A percentile compares a stretch with the other conserved stretches of the same genome.
Evolutionary conservation across 306 rosid genomes (phyloP).

Genomic region (Corylus avellana): DNA sequence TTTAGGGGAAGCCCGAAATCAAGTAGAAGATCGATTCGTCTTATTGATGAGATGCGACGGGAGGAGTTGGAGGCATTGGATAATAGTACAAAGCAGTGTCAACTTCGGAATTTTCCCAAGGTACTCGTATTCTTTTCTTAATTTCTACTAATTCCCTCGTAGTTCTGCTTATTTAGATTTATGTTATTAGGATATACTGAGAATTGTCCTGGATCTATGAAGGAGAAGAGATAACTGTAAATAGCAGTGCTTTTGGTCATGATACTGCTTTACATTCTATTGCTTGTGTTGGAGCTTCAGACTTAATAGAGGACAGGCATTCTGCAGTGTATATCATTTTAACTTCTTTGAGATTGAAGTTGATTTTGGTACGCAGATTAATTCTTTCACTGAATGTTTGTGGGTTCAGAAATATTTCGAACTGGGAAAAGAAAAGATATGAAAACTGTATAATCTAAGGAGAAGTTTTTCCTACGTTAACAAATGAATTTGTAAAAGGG

Average conservation of each 20-base stretch:
- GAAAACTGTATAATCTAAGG: no score
- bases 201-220: no score
- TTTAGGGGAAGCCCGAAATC: slow-evolving; percentile 84
- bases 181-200: no score
- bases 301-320: not conserved
- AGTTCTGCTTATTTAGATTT: not conserved
- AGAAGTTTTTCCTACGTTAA: no score
- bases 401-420: no score
- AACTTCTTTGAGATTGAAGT: not conserved
- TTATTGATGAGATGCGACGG: slow-evolving; percentile 58
- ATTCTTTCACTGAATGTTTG: no score
- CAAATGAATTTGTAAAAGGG: no score
- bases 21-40: slow-evolving; percentile 52
- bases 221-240: no score
- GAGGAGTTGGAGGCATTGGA: slow-evolving; percentile 43
- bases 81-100: slow-evolving; percentile 28
- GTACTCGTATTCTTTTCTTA: slow-evolving; percentile 27
- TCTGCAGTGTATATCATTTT: not conserved
- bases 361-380: no score
- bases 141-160: not conserved
- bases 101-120: slow-evolving; percentile 56
- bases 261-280: not conserved
- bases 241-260: no score
- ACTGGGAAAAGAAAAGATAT: no score
- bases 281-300: not conserved